These are phyloP conservation scores for Perkinsus olseni DNA, from an alignment of 169 alveolate genomes.

Conservation along the genomic window DNA sequence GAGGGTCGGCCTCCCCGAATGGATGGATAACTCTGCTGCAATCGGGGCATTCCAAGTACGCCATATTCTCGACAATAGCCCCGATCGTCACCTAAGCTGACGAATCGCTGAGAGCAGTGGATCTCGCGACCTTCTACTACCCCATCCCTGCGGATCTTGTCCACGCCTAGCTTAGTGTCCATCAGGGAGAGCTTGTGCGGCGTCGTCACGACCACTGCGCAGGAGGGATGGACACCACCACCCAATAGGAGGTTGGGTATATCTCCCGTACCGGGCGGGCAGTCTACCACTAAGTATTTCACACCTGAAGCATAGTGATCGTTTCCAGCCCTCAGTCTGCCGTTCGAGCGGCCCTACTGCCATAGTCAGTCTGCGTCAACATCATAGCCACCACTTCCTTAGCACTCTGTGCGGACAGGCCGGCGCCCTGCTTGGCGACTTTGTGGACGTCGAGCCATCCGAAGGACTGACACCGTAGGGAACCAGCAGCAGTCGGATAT, in stretches of 20 bases:
- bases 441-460: background rate
- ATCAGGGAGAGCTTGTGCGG: background rate
- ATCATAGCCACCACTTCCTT: background rate
- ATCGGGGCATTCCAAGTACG: background rate
- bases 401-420: background rate
- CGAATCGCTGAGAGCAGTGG: background rate
- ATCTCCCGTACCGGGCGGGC: background rate
- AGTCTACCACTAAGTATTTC: background rate
- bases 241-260: background rate
- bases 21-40: background rate
- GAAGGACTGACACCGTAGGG: background rate
- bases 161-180: background rate
- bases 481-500: background rate
- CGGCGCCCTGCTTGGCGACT: background rate
- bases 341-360: background rate
- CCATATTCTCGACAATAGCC: background rate
- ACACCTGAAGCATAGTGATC: background rate
- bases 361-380: background rate
- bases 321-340: background rate
- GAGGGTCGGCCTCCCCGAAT: background rate
- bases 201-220: background rate
- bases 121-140: background rate
- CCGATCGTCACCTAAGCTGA: background rate
- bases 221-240: background rate
- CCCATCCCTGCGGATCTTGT: background rate